A percentile compares a stretch with the other conserved stretches of the same genome.
Conservation (phyloP, 257 asterid genomes). For the Gardenia jasminoides region DNA sequence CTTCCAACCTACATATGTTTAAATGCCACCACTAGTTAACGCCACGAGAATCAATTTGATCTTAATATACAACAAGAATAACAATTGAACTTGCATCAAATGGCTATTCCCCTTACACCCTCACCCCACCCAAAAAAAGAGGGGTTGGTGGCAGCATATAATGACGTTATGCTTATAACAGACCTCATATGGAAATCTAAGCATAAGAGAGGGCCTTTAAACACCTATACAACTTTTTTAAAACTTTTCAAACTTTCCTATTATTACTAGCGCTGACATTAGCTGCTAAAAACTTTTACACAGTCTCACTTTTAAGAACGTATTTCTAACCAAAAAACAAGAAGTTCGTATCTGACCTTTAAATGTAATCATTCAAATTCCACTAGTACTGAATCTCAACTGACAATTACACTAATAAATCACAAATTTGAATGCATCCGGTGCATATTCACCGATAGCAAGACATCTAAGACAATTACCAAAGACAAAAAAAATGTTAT, state of each 20-base stretch:
- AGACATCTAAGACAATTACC: too few relatives aligned
- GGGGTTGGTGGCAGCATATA: neutral
- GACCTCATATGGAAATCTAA: neutral
- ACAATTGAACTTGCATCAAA: neutral
- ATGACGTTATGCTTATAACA: neutral
- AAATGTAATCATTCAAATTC: too few relatives aligned
- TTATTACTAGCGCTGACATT: too few relatives aligned
- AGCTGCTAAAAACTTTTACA: neutral
- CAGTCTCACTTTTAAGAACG: neutral
- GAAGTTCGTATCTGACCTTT: too few relatives aligned
- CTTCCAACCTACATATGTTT: conserved; percentile 57
- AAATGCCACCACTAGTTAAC: conserved; percentile 16
- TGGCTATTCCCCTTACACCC: too few relatives aligned
- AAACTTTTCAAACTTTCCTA: too few relatives aligned
- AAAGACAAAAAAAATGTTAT: too few relatives aligned
- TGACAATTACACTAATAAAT: neutral
- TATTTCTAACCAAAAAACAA: too few relatives aligned
- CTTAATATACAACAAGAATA: neutral
- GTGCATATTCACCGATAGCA: too few relatives aligned
- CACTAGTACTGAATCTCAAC: neutral
- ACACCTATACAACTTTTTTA: too few relatives aligned
- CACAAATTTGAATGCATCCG: neutral
- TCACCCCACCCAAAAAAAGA: too few relatives aligned
- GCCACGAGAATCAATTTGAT: neutral
- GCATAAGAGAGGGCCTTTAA: too few relatives aligned